Conservation (phyloP, 139 green algal species). For the Micromonas commoda region DNA sequence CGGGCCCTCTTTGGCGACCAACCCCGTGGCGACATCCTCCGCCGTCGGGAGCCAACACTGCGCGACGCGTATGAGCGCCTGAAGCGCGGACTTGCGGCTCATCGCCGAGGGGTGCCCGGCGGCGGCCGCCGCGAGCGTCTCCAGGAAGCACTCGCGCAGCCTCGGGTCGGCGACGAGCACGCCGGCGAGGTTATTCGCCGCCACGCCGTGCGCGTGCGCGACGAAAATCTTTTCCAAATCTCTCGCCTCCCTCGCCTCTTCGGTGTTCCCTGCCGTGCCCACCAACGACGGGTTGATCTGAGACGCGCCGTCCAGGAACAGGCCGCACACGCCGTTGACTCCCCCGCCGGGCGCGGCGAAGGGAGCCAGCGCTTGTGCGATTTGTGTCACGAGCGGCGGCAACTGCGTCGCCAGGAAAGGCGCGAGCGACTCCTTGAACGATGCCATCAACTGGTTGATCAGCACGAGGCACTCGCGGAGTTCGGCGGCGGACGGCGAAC, state of each 20-base stretch:
- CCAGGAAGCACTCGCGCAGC: background rate
- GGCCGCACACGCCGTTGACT: background rate
- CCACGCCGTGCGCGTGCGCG: background rate
- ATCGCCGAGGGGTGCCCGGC: background rate
- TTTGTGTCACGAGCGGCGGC: background rate
- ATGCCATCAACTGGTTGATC: constrained; percentile 38
- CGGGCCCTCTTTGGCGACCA: background rate
- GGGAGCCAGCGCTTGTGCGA: background rate
- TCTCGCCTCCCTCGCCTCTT: background rate
- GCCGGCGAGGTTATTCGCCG: background rate
- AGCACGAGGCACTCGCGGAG: constrained; percentile 41
- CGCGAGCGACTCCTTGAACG: constrained; percentile 30
- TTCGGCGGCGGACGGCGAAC: constrained; percentile 9
- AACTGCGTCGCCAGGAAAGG: constrained; percentile 31
- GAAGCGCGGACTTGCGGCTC: background rate
- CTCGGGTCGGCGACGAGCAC: background rate
- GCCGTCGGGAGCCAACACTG: background rate
- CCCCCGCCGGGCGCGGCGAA: background rate
- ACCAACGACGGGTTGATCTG: background rate
- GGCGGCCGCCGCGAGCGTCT: background rate
- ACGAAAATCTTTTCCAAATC: background rate
- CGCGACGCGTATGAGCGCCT: background rate
- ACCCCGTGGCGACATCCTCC: background rate
- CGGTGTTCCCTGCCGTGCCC: background rate
- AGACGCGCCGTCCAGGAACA: background rate